phyloP scores from a whole-genome alignment of 2,329 filamentous ascomycete species.

The Periglandula ipomoeae region DNA sequence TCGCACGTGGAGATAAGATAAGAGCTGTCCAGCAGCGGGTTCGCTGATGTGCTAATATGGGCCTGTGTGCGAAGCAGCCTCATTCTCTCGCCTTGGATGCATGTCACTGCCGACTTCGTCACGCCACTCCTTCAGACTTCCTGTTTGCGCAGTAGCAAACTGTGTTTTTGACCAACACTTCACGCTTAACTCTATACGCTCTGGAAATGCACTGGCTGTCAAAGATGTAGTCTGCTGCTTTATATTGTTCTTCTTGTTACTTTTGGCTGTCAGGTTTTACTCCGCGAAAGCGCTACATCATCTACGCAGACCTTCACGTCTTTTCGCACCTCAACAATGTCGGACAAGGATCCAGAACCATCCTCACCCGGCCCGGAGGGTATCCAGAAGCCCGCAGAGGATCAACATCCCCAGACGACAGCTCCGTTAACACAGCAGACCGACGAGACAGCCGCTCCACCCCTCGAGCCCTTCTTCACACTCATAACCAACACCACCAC shows the following conservation, averaged over 20 bases:
- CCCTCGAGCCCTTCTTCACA: slow-evolving; percentile 75
- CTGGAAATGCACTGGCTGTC: not conserved
- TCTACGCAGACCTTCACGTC: not conserved
- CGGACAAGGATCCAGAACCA: not conserved
- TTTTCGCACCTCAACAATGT: too few relatives aligned
- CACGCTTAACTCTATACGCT: not conserved
- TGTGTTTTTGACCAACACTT: not conserved
- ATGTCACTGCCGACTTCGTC: not conserved
- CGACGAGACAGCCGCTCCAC: slow-evolving; percentile 2
- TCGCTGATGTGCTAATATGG: too few relatives aligned
- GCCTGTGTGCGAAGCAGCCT: too few relatives aligned
- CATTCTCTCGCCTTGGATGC: not conserved
- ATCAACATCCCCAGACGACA: not conserved
- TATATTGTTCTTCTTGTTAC: not conserved
- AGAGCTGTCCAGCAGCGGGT: slow-evolving; percentile 8
- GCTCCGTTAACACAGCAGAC: not conserved
- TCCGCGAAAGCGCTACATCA: not conserved
- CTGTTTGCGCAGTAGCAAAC: not conserved
- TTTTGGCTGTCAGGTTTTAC: too few relatives aligned
- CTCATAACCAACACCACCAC: slow-evolving; percentile 69
- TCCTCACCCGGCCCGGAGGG: not conserved
- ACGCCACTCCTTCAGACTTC: not conserved
- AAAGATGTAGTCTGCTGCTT: not conserved
- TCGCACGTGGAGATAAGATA: slow-evolving; percentile 25
- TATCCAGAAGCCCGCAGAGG: not conserved